A percentile compares a stretch with the other conserved stretches of the same genome.
Evolutionary conservation across 305 asterid species (phyloP).

Genomic region (Fraxinus sp.): DNA sequence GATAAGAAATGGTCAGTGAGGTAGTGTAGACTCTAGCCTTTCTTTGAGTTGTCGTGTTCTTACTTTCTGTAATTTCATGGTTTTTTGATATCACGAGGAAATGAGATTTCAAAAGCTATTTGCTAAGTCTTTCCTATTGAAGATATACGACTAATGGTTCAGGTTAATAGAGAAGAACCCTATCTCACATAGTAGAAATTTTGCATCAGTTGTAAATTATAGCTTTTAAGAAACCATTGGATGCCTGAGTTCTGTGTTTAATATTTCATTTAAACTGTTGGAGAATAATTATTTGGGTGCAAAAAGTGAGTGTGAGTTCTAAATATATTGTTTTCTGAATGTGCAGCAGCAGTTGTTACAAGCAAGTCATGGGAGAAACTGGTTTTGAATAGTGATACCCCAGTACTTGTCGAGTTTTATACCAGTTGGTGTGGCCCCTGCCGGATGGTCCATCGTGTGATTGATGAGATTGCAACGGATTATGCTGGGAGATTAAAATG

Average conservation of each 20-base stretch:
- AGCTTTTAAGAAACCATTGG: background rate
- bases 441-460: constrained; percentile 85
- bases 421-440: constrained; percentile 97
- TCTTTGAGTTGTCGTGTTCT: background rate
- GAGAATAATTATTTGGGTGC: background rate
- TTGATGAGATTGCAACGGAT: constrained; percentile 71
- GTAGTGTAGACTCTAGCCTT: background rate
- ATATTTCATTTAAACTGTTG: background rate
- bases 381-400: constrained; percentile 51
- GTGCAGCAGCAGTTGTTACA: constrained; percentile 61
- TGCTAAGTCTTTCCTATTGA: background rate
- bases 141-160: background rate
- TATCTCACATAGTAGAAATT: background rate
- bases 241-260: background rate
- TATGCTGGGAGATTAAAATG: constrained; percentile 72
- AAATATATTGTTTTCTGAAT: constrained; percentile 7
- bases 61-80: background rate
- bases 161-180: background rate
- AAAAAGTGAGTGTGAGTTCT: background rate
- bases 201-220: background rate
- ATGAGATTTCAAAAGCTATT: background rate
- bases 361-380: constrained; percentile 72
- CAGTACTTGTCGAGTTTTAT: constrained; percentile 78
- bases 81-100: background rate
- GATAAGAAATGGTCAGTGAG: background rate